Evolutionary conservation across 2,329 filamentous ascomycete genomes (phyloP).

Genomic region (Dothideomycetidae sp.): DNA sequence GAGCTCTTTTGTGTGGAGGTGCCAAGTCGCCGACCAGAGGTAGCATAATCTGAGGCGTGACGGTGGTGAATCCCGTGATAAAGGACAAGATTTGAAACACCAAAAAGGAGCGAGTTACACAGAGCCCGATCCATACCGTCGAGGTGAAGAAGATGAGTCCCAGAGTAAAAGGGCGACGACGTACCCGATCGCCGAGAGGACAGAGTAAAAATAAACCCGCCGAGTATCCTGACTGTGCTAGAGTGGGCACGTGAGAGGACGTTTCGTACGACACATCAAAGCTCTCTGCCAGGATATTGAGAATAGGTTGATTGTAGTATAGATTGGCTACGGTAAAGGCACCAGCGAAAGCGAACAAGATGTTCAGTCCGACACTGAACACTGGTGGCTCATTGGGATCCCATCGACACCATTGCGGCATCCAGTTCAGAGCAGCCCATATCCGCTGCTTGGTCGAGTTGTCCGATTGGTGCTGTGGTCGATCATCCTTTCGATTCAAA

Average conservation of each 20-base stretch:
- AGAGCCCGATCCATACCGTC: constrained; percentile 54
- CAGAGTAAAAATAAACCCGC: constrained; percentile 59
- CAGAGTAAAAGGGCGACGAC: constrained; percentile 55
- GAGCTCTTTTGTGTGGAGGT: constrained; percentile 51
- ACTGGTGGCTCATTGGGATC: constrained; percentile 49
- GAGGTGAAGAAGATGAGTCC: constrained; percentile 49
- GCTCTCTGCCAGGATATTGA: constrained; percentile 58
- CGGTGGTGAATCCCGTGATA: constrained; percentile 60
- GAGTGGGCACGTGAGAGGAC: constrained; percentile 54
- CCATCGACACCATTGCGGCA: constrained; percentile 53
- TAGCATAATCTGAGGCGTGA: constrained; percentile 63
- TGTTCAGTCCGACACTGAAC: constrained; percentile 54
- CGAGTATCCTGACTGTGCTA: constrained; percentile 70
- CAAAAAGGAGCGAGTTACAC: constrained; percentile 49
- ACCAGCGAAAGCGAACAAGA: constrained; percentile 52
- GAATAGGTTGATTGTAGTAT: constrained; percentile 68
- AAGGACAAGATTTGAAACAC: constrained; percentile 59
- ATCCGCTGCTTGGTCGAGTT: too few relatives aligned
- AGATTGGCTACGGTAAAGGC: constrained; percentile 65
- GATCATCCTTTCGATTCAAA: too few relatives aligned
- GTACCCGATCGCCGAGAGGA: constrained; percentile 57
- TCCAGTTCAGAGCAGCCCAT: constrained; percentile 37
- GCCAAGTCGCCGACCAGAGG: constrained; percentile 68
- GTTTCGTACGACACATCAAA: constrained; percentile 58
- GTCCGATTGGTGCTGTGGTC: too few relatives aligned